phyloP scores from a whole-genome alignment of 2,329 filamentous ascomycete genomes.

The Acarospora socialis region DNA sequence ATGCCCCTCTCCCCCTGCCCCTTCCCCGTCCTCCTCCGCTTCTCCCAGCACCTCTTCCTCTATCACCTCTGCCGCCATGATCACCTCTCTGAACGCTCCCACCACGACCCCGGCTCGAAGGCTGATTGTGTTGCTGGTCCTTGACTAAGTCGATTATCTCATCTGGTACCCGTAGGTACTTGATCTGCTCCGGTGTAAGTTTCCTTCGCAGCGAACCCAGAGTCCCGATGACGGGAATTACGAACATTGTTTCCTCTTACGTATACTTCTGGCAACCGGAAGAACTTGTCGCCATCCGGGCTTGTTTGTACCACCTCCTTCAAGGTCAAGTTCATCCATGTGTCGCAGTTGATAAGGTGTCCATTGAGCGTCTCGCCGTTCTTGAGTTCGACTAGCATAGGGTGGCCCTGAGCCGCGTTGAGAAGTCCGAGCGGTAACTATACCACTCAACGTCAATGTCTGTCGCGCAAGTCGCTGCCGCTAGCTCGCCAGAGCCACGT shows the following conservation, averaged over 20 bases:
- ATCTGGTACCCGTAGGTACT: constrained; percentile 91
- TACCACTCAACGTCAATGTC: background rate
- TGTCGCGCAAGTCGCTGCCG: too few relatives aligned
- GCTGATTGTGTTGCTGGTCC: constrained; percentile 71
- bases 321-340: constrained; percentile 97
- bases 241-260: constrained; percentile 93
- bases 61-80: constrained; percentile 24
- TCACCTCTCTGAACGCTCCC: constrained; percentile 22
- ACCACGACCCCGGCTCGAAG: constrained; percentile 27
- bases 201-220: constrained; percentile 3
- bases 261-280: constrained; percentile 83
- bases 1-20: constrained; percentile 24
- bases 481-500: too few relatives aligned
- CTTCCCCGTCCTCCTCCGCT: constrained; percentile 26
- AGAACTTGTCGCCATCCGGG: constrained; percentile 87
- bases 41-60: constrained; percentile 19
- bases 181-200: constrained; percentile 53
- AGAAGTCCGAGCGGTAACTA: constrained; percentile 63
- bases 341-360: constrained; percentile 91
- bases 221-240: constrained; percentile 3
- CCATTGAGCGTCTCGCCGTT: constrained; percentile 96
- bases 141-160: constrained; percentile 91
- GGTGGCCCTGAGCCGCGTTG: constrained; percentile 91
- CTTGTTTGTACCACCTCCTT: constrained; percentile 96
- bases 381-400: constrained; percentile 95